Base-by-base conservation (phyloP, 192 early-diverging fungal species). In the Phycomyces blakesleeanus region DNA sequence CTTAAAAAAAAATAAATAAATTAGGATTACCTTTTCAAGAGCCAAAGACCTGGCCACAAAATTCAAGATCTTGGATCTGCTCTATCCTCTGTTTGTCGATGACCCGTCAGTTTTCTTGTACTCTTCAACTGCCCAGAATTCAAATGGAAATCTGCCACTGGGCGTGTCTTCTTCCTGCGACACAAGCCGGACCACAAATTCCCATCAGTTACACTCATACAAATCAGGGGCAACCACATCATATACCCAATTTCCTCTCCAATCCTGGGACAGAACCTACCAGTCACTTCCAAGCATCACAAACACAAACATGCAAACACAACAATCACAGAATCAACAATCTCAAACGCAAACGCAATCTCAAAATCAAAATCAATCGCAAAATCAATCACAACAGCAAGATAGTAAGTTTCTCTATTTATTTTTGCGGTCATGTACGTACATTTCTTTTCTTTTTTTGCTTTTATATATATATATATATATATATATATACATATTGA, bases 41-140 rank as follows among this genome's bases (percentile, higher is more conserved):
- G 81, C 85, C 39, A 83, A 81, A 52, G 75, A 78, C 73, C 55
- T 89, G 57, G 78, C 90, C 29, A 64, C 83, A 55, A 82, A 89
- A 78, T 84, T 85, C 75, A 87, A 89, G 55, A 87, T 91, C 0
- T 63, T 77, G 22, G 88, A 89, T 16, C 73, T 78, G 53, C 77
- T 89, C 20, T 87, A 88, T 63, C 89, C 89, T 34, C 80, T 91
- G 34, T 83, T 91, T 62, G 85, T 84, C 59, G 83, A 86, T 22
- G 87, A 91, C 59, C 89, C 88, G 16, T 78, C 79, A 57, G 59
- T 81, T n/a, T 88, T 85, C 64, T 64, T 91, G 39, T 85, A 20
- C 53, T 11, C 51, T 38, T 42, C 56, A 29, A 16, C 2, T 12
- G 4, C 11, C 3, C 44, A 47, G 44, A 47, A 47, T 18, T 7